phyloP scores from a whole-genome alignment of 2,329 filamentous ascomycete genomes.

The Helotiales sp. region DNA sequence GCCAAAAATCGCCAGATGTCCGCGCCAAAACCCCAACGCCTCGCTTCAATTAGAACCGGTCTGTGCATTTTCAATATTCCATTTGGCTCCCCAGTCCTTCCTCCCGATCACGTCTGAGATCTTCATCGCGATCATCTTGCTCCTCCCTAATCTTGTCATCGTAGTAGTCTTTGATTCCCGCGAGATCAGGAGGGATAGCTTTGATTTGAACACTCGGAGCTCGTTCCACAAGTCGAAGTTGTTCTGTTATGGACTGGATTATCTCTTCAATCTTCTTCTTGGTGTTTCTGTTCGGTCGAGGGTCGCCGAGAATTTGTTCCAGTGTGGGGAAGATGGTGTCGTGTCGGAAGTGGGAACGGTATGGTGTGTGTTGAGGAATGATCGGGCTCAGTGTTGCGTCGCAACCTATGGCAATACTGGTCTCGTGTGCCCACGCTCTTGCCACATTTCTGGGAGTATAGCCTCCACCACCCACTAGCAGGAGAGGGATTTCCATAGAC shows the following conservation, averaged over 20 bases:
- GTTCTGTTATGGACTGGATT: constrained; percentile 78
- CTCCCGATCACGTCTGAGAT: constrained; percentile 57
- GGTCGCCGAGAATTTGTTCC: constrained; percentile 71
- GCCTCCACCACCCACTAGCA: constrained; percentile 92
- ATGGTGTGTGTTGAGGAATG: constrained; percentile 81
- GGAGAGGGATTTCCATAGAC: constrained; percentile 75
- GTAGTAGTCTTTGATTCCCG: constrained; percentile 69
- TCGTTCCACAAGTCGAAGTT: constrained; percentile 81
- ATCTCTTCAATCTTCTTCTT: constrained; percentile 77
- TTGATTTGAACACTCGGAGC: constrained; percentile 88
- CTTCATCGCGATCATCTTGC: constrained; percentile 61
- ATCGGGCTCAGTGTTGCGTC: constrained; percentile 71
- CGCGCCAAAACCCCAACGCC: background rate
- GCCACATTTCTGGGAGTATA: constrained; percentile 98
- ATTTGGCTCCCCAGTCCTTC: constrained; percentile 61
- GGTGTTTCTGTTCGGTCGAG: constrained; percentile 75
- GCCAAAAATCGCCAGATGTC: background rate
- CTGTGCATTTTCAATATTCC: constrained; percentile 49
- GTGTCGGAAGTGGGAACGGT: constrained; percentile 86
- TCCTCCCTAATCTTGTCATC: constrained; percentile 71
- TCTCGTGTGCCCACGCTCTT: constrained; percentile 96
- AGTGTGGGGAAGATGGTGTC: constrained; percentile 88
- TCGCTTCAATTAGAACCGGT: background rate
- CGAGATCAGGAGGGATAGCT: constrained; percentile 78
- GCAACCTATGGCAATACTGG: constrained; percentile 82